These are phyloP conservation scores for Talaromyces sp. DNA, from an alignment of 2,329 filamentous ascomycete species.

Conservation along the genomic window DNA sequence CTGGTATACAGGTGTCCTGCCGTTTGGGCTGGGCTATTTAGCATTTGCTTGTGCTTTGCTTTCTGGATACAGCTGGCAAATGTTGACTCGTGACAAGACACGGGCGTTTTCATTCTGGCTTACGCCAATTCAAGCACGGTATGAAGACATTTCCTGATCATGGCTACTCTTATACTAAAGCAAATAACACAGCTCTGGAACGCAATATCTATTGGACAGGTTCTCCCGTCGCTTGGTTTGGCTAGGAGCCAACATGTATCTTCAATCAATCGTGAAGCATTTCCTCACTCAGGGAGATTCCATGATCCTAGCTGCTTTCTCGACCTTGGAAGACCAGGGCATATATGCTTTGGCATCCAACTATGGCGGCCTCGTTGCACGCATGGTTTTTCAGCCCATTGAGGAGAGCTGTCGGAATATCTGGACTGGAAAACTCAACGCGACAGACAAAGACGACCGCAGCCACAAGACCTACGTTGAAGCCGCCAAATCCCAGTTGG, in stretches of 20 bases:
- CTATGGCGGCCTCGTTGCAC: slow-evolving; percentile 82
- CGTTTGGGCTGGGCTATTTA: slow-evolving; percentile 84
- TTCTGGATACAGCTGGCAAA: slow-evolving; percentile 62
- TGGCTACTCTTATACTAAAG: not conserved
- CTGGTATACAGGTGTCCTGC: slow-evolving; percentile 66
- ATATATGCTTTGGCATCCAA: slow-evolving; percentile 91
- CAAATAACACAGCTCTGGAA: slow-evolving; percentile 17
- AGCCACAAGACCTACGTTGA: slow-evolving; percentile 16
- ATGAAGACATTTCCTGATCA: slow-evolving; percentile 6
- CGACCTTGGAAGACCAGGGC: slow-evolving; percentile 75
- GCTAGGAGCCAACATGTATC: slow-evolving; percentile 74
- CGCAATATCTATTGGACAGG: slow-evolving; percentile 50
- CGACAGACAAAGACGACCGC: slow-evolving; percentile 14
- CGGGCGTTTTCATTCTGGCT: slow-evolving; percentile 66
- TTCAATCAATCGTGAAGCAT: slow-evolving; percentile 88
- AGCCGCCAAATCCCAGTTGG: slow-evolving; percentile 27
- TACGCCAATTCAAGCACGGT: slow-evolving; percentile 40
- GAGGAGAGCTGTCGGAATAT: slow-evolving; percentile 90
- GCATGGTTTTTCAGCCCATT: slow-evolving; percentile 87
- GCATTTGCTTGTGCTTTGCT: slow-evolving; percentile 67
- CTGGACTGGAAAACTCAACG: slow-evolving; percentile 73
- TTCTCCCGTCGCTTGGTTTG: slow-evolving; percentile 68
- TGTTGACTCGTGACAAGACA: slow-evolving; percentile 50
- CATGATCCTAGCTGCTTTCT: slow-evolving; percentile 73
- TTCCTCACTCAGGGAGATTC: slow-evolving; percentile 92